A percentile compares a stretch with the other conserved stretches of the same genome.
Evolutionary conservation across 768 basidiomycete species (phyloP).

Genomic region (Tricholomella constricta): DNA sequence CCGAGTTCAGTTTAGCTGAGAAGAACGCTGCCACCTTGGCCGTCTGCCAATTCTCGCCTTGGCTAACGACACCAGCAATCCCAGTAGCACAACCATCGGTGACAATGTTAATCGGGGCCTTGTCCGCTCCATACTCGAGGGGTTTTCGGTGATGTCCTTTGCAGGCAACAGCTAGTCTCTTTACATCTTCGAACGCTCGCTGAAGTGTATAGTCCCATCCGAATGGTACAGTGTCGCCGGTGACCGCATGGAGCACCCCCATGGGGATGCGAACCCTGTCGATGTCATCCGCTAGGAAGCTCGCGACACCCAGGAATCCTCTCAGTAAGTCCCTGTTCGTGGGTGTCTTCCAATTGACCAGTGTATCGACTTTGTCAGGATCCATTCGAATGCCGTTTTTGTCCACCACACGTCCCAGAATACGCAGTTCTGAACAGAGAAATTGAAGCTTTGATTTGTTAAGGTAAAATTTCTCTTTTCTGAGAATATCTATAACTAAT

Average conservation of each 20-base stretch:
- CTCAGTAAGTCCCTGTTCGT: not conserved
- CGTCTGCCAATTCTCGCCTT: not conserved
- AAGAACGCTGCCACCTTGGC: not conserved
- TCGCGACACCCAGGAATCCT: not conserved
- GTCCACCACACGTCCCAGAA: not conserved
- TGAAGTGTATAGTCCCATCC: too few relatives aligned
- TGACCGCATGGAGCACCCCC: not conserved
- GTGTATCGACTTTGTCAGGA: not conserved
- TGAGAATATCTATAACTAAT: too few relatives aligned
- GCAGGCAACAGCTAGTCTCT: not conserved
- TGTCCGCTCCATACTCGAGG: not conserved
- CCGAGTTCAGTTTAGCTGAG: too few relatives aligned
- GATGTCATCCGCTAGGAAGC: constrained; percentile 1
- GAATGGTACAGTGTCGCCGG: not conserved
- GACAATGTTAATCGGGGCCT: not conserved
- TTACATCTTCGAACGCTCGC: not conserved
- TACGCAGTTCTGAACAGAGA: too few relatives aligned
- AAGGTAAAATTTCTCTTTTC: too few relatives aligned
- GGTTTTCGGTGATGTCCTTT: not conserved
- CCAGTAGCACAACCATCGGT: constrained; percentile 2
- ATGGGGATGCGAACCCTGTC: not conserved
- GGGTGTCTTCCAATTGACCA: not conserved
- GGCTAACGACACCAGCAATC: not conserved
- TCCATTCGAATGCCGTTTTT: not conserved
- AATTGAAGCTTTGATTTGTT: too few relatives aligned